Base-by-base conservation (phyloP, 352 stramenopile genomes). In the Lagenidium giganteum region DNA sequence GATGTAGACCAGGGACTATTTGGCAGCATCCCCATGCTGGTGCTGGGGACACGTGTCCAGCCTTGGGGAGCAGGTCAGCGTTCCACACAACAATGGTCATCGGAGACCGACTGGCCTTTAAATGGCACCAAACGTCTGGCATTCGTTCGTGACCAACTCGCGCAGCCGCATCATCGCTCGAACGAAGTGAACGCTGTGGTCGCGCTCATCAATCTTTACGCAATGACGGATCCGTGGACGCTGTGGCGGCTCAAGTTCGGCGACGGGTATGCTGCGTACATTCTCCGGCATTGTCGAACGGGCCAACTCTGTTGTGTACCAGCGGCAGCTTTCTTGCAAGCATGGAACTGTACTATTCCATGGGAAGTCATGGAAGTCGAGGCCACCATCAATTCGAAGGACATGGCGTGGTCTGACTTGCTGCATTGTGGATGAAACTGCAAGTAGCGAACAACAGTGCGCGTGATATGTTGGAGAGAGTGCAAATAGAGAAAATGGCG, bases 181-280 rank as follows among this genome's bases (percentile, higher is more conserved):
- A 20, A 24, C 14, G 27, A 51, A 27, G 46, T 23, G 11, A 37
- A 53, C 12, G 33, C 35, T 1, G 18, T 21, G 23, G 40, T 59
- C 24, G 52, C 39, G 24, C 43, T 59, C 24, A 39, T 59, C 20
- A 59, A 59, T 21, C 30, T 59, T 14, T 42, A 20, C 0, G 37
- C 48, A 3, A 59, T 52, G 51, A 59, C 42, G 16, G 51, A 59
- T 16, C 51, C 51, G 18, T 14, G 52, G 3, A 48, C 31, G 14
- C 44, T 36, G 18, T 24, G 46, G 4, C 42, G 30, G 17, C 42
- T 57, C 22, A 36, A 36, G 0, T 20, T 47, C 0, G 36, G 37
- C 14, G n/a, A 20, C 1, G 50, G 50, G 4, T 26, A 20, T 14
- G 50, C 21, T 8, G 23, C 42, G 8, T 57, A 51, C 50, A 35